Base-by-base conservation (phyloP, 2,329 filamentous ascomycete species). In the Pseudonectria buxi region DNA sequence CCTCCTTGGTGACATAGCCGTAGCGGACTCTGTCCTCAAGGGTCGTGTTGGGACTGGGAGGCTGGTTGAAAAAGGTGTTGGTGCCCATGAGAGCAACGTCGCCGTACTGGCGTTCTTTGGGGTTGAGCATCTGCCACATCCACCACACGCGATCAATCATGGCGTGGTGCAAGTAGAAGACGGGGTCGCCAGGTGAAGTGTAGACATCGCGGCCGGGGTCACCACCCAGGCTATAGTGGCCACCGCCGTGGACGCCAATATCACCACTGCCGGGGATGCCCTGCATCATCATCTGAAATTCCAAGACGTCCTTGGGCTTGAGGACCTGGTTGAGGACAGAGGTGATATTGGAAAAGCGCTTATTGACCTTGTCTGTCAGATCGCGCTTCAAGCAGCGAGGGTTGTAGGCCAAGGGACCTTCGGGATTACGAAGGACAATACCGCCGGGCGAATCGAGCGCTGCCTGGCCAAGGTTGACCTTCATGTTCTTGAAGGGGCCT, bases 271-370 rank as follows among this genome's bases (percentile, higher is more conserved):
- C 47, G 6, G 50, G 46, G 18, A 54, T 34, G 38, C 53, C 60
- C 47, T 71, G 66, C 65, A 72, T 68, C 28, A 47, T 47, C 42
- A 57, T 59, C 53, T 72, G 65, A 51, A 72, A 72, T 29, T 56
- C 52, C 10, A 44, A 40, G 35, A 72, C 61, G 32, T 59, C 56
- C 24, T 47, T 44, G 35, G 53, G 54, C 27, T 54, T 43, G 22
- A 54, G 53, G 46, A 72, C 65, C 28, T 68, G 62, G 31, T 32
- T 41, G 15, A 58, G 50, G 10, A 64, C 49, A 28, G 57, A 51
- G 2, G 49, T 46, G 3, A 49, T 36, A 15, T 56, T 56, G 18
- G 51, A 46, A n/a, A 41, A 55, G 1, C 39, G 36, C 5, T 34
- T 30, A 33, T 58, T 57, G 24, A 55, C 35, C 1, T 25, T 35